Percentiles rank a stretch among this genome's conserved stretches.
Conservation (phyloP, 805 yeast genomes). For the Spathaspora gorwiae region DNA sequence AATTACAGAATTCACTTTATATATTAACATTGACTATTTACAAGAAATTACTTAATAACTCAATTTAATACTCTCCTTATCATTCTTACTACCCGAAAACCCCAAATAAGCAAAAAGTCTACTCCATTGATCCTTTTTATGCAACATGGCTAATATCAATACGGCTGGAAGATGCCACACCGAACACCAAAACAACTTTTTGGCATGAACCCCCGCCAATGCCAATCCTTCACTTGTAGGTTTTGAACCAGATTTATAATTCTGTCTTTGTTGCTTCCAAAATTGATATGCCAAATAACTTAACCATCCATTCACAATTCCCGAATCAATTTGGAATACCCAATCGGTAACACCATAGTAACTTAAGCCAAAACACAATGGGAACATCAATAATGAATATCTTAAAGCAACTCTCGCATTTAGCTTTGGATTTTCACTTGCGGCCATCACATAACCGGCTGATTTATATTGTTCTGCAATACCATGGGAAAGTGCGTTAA, state of each 20-base stretch:
- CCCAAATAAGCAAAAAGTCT: conserved; percentile 31
- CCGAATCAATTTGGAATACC: conserved; percentile 76
- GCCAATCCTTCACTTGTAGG: conserved; percentile 55
- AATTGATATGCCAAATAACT: conserved; percentile 73
- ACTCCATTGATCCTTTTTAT: conserved; percentile 95
- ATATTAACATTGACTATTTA: background rate
- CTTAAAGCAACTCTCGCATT: conserved; percentile 92
- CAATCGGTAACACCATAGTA: conserved; percentile 80
- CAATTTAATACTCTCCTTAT: background rate
- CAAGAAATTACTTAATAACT: background rate
- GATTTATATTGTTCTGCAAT: conserved; percentile 80
- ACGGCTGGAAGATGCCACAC: conserved; percentile 93
- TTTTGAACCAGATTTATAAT: conserved; percentile 41
- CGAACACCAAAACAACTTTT: conserved; percentile 87
- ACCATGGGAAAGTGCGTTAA: conserved; percentile 85
- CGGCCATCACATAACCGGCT: conserved; percentile 98
- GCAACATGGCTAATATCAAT: conserved; percentile 85
- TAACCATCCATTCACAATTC: conserved; percentile 81
- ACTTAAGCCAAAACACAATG: conserved; percentile 78
- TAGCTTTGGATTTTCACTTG: conserved; percentile 83
- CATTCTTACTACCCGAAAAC: background rate
- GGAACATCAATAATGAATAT: conserved; percentile 90
- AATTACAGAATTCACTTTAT: too few species aligned
- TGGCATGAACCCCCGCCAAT: conserved; percentile 66
- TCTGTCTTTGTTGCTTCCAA: conserved; percentile 75